Percentiles rank a stretch among this genome's conserved stretches.
Conservation (phyloP, 495 filamentous ascomycete species). For the Talaromyces stipitatus region DNA sequence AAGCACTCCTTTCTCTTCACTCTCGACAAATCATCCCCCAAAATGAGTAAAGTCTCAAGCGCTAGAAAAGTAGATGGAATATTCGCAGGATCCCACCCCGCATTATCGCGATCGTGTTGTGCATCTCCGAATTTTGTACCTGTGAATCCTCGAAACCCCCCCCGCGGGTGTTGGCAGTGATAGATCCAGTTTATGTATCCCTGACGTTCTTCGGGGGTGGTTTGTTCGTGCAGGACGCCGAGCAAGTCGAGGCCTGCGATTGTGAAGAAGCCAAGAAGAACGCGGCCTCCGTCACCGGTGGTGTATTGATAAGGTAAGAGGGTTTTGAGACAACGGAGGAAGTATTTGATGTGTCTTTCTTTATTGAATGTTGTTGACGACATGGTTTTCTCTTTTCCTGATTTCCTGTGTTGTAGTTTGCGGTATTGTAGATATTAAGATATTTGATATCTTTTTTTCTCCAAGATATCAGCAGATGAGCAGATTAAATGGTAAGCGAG, state of each 20-base stretch:
- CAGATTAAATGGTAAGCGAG: neutral
- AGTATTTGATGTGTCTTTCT: constrained; percentile 79
- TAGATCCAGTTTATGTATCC: constrained; percentile 66
- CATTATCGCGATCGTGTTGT: constrained; percentile 37
- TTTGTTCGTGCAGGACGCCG: constrained; percentile 48
- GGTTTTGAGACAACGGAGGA: constrained; percentile 79
- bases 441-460: neutral
- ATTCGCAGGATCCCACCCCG: constrained; percentile 70
- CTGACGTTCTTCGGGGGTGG: constrained; percentile 49
- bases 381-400: constrained; percentile 14
- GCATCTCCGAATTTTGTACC: constrained; percentile 49
- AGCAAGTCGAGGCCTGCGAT: constrained; percentile 77
- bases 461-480: neutral
- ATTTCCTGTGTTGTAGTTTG: neutral
- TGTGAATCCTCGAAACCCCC: constrained; percentile 77
- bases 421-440: neutral
- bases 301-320: constrained; percentile 75
- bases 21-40: constrained; percentile 63
- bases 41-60: constrained; percentile 60
- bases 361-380: constrained; percentile 49
- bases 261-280: constrained; percentile 83
- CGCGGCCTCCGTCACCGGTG: constrained; percentile 78
- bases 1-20: constrained; percentile 63
- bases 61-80: constrained; percentile 85
- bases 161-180: constrained; percentile 62